Evolutionary conservation across 1,284 basidiomycete species (phyloP).

Genomic region (Laetiporus sulphureus): DNA sequence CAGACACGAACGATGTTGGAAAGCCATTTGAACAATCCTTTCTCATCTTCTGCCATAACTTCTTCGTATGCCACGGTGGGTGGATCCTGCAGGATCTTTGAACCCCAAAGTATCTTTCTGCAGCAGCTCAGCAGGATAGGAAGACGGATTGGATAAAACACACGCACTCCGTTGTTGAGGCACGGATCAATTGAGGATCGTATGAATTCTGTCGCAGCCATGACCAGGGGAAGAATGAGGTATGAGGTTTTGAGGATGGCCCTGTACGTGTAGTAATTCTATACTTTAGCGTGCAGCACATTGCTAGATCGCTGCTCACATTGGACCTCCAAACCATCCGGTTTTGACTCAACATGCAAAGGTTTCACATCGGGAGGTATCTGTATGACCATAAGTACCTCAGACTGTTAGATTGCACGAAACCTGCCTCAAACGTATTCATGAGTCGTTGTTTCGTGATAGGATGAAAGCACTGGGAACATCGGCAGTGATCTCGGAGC

Average conservation of each 20-base stretch:
- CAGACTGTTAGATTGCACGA: neutral
- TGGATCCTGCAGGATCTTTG: slow-evolving; percentile 68
- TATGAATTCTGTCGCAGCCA: slow-evolving; percentile 78
- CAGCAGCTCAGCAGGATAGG: neutral
- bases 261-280: slow-evolving; percentile 30
- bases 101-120: slow-evolving; percentile 79
- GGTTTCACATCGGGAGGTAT: slow-evolving; percentile 74
- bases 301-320: slow-evolving; percentile 37
- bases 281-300: neutral
- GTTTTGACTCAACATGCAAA: slow-evolving; percentile 48
- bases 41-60: slow-evolving; percentile 62
- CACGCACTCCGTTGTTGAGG: slow-evolving; percentile 36
- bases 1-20: slow-evolving; percentile 63
- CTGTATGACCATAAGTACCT: slow-evolving; percentile 36
- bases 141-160: neutral
- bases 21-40: slow-evolving; percentile 77
- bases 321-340: slow-evolving; percentile 60
- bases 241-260: slow-evolving; percentile 57
- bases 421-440: slow-evolving; percentile 73
- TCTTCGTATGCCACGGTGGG: slow-evolving; percentile 75
- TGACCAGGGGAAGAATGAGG: slow-evolving; percentile 81
- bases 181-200: slow-evolving; percentile 45
- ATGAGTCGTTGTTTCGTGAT: slow-evolving; percentile 87
- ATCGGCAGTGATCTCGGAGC: slow-evolving; percentile 86
- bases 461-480: slow-evolving; percentile 81